Evolutionary conservation across 306 rosid genomes (phyloP), one percentile per base, ranked within the genome.

Genomic region (Geum urbanum): DNA sequence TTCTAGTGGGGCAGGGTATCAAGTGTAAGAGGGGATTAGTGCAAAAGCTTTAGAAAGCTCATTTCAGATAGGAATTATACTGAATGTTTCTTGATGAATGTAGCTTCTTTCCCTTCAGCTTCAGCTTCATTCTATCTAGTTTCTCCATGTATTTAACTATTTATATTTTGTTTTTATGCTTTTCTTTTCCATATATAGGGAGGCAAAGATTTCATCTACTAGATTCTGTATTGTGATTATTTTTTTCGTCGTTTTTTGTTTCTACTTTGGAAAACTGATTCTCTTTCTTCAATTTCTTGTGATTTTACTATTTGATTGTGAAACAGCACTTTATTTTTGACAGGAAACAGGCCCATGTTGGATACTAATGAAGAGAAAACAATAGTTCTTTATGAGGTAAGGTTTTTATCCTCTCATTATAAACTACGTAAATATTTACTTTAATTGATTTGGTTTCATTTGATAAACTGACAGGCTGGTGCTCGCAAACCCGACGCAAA

Each of bases 341-440:
- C 81, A 95, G 99, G 85, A 51, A 70, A 72, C 85, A 91, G 79
- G 81, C 69, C 73, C 67, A 74, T 80, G 50, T 81, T 68, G 56
- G 97, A 91, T 76, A 59, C 73, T 45, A 82, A 88, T 54, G 95
- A 95, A 74, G 99, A 95, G 83, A 91, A 81, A 82, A 95, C 97
- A 53, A 91, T 95, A 76, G 92, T 95, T 63, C 88, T 95, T 54
- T 95, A 87, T 77, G 78, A 83, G 96, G 99, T 95, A 76, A 63
- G 84, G 67, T 3, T 76, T 32, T 14, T 60, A 53, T 70, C 32
- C 40, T 72, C 56, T 69, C 61, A 24, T 69, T 70, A 22, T 66
- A 49, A 18, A 40, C 45, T 46, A 22, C 41, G 24, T 59, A 2
- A 61, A 9, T 60, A 1, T 37, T 50, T 48, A 11, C 51, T 37